Evolutionary conservation across 176 grass and related monocot species (phyloP).

Genomic region (Stipa capillata): DNA sequence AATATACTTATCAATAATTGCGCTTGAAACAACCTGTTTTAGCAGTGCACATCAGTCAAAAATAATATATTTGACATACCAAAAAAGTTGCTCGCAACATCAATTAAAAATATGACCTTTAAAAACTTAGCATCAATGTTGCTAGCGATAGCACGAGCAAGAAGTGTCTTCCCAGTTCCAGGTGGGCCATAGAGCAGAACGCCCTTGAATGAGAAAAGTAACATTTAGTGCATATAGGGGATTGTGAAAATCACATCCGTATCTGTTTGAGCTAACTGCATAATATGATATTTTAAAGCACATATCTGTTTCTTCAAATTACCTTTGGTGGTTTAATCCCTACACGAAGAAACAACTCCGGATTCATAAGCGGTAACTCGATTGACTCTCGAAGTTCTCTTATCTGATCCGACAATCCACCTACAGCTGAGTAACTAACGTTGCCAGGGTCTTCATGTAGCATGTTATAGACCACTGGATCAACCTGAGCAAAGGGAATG

Average conservation of each 20-base stretch:
- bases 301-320: not conserved
- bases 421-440: conserved; percentile 96
- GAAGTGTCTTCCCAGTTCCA: conserved; percentile 92
- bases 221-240: not conserved
- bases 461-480: conserved; percentile 96
- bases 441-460: conserved; percentile 98
- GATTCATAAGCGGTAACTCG: conserved; percentile 84
- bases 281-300: no score
- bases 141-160: conserved; percentile 94
- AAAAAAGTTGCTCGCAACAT: not conserved
- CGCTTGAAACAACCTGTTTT: conserved; percentile 81
- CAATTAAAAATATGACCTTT: conserved; percentile 43
- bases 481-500: conserved; percentile 51
- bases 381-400: conserved; percentile 92
- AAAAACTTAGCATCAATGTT: conserved; percentile 98
- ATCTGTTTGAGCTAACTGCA: not conserved
- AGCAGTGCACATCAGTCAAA: conserved; percentile 1
- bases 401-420: conserved; percentile 90
- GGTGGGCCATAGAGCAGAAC: conserved; percentile 96
- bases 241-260: not conserved
- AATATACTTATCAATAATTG: conserved; percentile 98
- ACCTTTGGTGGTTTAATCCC: no score
- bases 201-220: conserved; percentile 41
- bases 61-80: not conserved
- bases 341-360: no score